Conservation (phyloP, 202 grass and related monocot genomes). For the Cymbopogon flexuosus region DNA sequence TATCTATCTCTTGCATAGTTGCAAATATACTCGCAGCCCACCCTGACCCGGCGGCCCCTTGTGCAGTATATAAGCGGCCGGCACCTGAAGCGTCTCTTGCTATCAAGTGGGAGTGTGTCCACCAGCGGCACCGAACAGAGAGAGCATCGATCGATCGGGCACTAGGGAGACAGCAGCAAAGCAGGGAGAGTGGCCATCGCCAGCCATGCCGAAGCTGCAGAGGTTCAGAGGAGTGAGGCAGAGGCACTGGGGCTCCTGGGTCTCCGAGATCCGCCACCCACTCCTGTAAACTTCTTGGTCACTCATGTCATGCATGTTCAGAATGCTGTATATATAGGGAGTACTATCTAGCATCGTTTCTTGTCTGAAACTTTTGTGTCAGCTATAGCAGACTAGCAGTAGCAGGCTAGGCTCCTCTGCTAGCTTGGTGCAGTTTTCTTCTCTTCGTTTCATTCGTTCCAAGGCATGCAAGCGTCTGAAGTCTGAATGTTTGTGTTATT, state of each 20-base stretch:
- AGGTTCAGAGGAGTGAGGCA: constrained; percentile 78
- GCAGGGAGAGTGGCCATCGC: neutral
- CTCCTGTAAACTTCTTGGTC: constrained; percentile 43
- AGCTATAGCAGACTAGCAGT: neutral
- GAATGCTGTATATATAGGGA: neutral
- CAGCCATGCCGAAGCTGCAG: constrained; percentile 55
- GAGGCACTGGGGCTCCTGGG: constrained; percentile 96
- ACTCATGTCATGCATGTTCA: neutral
- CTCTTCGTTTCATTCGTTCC: neutral
- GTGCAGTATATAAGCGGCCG: constrained; percentile 32
- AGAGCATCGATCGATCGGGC: neutral
- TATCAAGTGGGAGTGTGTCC: neutral
- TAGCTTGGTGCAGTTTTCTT: neutral
- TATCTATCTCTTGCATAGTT: neutral
- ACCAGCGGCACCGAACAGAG: neutral
- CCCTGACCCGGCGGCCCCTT: neutral
- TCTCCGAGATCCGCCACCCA: constrained; percentile 92
- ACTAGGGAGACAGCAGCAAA: neutral
- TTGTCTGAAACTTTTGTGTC: neutral
- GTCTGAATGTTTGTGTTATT: neutral
- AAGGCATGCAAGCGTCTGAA: neutral
- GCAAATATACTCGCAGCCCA: constrained; percentile 1
- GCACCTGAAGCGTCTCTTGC: constrained; percentile 21
- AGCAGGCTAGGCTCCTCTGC: neutral
- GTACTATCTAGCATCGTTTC: neutral